A percentile compares a stretch with the other conserved stretches of the same genome.
Conservation (phyloP, 2,329 filamentous ascomycete species). For the Cercospora berteroae region DNA sequence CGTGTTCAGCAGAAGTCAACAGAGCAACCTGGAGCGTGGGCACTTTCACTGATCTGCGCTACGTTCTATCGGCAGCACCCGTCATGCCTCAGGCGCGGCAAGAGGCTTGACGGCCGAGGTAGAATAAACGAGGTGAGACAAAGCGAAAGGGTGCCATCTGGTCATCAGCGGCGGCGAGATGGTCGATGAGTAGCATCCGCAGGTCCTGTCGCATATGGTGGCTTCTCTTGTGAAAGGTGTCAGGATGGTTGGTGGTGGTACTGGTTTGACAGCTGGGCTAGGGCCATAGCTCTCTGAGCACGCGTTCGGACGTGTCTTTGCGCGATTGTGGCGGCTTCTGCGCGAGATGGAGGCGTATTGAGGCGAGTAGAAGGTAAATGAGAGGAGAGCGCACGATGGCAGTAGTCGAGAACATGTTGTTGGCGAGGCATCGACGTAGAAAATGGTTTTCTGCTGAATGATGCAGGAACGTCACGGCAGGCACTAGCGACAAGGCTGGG, state of each 20-base stretch:
- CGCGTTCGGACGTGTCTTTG: not conserved
- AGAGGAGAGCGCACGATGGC: not conserved
- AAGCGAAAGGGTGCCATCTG: not conserved
- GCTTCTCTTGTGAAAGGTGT: not conserved
- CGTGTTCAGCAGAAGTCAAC: not conserved
- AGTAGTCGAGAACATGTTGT: not conserved
- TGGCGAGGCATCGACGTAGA: not conserved
- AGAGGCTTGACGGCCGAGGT: not conserved
- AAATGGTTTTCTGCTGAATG: not conserved
- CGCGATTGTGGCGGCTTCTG: not conserved
- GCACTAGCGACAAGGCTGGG: not conserved
- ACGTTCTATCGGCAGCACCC: not conserved
- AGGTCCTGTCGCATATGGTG: not conserved
- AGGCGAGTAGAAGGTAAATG: not conserved
- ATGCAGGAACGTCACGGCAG: not conserved
- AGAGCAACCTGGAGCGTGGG: not conserved
- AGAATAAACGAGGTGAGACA: not conserved
- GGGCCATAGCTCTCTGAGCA: not conserved
- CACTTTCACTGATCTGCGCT: not conserved
- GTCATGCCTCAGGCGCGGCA: not conserved
- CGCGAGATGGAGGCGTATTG: not conserved
- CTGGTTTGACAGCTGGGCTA: not conserved
- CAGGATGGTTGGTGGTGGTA: not conserved
- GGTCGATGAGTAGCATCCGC: not conserved
- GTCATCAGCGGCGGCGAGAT: not conserved